phyloP scores from a whole-genome alignment of 202 grass and related monocot genomes.

The Carex sylvatica region DNA sequence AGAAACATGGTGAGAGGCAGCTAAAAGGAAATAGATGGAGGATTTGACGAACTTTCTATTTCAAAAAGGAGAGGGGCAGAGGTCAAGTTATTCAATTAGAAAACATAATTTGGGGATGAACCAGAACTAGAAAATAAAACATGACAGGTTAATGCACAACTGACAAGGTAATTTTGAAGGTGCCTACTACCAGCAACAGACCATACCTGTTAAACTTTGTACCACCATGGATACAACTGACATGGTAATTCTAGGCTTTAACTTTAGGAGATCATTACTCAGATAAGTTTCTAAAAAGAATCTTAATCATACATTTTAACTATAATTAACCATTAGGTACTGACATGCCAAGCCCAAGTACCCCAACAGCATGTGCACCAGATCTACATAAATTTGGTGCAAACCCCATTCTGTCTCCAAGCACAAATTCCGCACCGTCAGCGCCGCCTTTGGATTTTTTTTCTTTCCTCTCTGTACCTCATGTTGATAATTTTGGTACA shows the following conservation, averaged over 20 bases:
- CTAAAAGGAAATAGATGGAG: too few relatives aligned
- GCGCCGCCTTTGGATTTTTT: constrained; percentile 5
- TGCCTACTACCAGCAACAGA: background rate
- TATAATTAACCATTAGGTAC: background rate
- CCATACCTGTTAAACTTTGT: background rate
- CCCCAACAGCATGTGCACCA: background rate
- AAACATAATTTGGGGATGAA: too few relatives aligned
- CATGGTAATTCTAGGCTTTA: background rate
- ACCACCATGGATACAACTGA: background rate
- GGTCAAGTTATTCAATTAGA: too few relatives aligned
- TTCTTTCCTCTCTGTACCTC: background rate
- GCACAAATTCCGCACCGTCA: background rate
- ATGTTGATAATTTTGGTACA: background rate
- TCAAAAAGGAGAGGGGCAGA: too few relatives aligned
- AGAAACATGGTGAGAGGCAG: too few relatives aligned
- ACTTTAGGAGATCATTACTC: background rate
- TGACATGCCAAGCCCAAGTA: background rate
- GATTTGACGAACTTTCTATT: too few relatives aligned
- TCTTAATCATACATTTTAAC: background rate
- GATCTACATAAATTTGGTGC: background rate
- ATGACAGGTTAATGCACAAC: too few relatives aligned
- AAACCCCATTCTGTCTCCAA: background rate
- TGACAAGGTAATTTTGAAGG: background rate
- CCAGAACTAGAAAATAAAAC: too few relatives aligned
- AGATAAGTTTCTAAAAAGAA: background rate